Base-by-base conservation (phyloP, 345 rosid species). In the Nephelium lappaceum region DNA sequence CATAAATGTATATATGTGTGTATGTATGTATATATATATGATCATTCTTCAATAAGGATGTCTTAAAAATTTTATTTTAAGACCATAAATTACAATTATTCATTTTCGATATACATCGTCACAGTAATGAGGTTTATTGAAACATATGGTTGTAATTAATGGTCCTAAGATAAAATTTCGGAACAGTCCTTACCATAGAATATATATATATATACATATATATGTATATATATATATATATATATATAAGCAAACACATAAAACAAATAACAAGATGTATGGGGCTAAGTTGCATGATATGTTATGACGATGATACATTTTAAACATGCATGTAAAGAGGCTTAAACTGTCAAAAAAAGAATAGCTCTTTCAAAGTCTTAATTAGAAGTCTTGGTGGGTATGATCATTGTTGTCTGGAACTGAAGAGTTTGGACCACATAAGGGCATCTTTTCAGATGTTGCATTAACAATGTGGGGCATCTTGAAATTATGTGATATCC, bases 371-470 rank as follows among this genome's bases (percentile, higher is more conserved):
- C 68, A 83, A 81, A 18, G 62, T 18, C 83, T 83, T 84, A 78
- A 73, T 81, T 60, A n/a, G 61, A 89, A 86, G 73, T 80, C 84
- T 78, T 80, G 79, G 79, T 77, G 86, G 85, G 79, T 75, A 36
- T 82, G 71, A 81, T 83, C 80, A 81, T 85, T 83, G 85, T 82
- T 80, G 87, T 86, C 86, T 76, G 77, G 76, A 78, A 83, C 73
- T 77, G 49, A 77, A 70, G 71, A 36, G 12, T 42, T 80, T 86
- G 92, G 92, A 89, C 90, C 92, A 87, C 89, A 43, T 12, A 4
- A 63, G 62, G 77, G 84, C 90, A 84, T 87, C 86, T 84, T 85
- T 79, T 82, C 83, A 81, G 87, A 85, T 82, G 86, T 80, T 82
- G 84, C 82, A 78, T 81, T 85, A 31, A 83, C 78, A 38, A 25